Evolutionary conservation across 495 filamentous ascomycete genomes (phyloP).

Genomic region (Penicillium paxilli): DNA sequence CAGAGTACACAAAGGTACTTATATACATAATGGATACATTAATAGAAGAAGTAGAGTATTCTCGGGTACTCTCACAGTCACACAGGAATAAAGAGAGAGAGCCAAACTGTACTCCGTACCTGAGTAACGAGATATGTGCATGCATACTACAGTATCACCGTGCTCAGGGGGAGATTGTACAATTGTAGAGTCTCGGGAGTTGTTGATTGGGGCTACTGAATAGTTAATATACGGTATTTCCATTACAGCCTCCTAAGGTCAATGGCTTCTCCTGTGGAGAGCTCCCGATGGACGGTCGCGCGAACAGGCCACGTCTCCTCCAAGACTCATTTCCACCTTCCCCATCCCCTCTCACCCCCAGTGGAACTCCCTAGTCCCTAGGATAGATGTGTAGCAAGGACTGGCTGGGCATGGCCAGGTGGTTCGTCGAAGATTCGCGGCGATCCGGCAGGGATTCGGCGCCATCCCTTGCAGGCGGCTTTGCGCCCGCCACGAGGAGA

Average conservation of each 20-base stretch:
- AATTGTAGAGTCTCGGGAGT: too few relatives aligned
- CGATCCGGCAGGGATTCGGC: constrained; percentile 23
- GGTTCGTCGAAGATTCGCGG: constrained; percentile 8
- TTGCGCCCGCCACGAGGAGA: constrained; percentile 24
- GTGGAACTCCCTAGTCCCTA: background rate
- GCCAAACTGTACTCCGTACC: too few relatives aligned
- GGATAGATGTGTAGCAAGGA: constrained; percentile 6
- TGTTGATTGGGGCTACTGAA: too few relatives aligned
- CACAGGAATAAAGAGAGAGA: too few relatives aligned
- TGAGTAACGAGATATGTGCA: too few relatives aligned
- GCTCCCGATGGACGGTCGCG: background rate
- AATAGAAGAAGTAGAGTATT: too few relatives aligned
- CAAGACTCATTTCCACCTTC: constrained; percentile 10
- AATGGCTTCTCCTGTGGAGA: constrained; percentile 7
- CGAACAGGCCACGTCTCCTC: constrained; percentile 35
- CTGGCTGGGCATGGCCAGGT: background rate
- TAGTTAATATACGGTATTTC: background rate
- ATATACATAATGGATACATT: too few relatives aligned
- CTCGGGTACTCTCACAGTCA: too few relatives aligned
- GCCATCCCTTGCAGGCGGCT: constrained; percentile 18
- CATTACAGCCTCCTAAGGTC: background rate
- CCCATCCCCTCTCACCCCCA: too few relatives aligned
- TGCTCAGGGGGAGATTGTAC: too few relatives aligned
- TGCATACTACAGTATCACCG: too few relatives aligned
- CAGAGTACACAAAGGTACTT: too few relatives aligned